Evolutionary conservation across 371 early-diverging fungal species (phyloP), one percentile per base, ranked within the genome.

Genomic region (Smittium culicis): DNA sequence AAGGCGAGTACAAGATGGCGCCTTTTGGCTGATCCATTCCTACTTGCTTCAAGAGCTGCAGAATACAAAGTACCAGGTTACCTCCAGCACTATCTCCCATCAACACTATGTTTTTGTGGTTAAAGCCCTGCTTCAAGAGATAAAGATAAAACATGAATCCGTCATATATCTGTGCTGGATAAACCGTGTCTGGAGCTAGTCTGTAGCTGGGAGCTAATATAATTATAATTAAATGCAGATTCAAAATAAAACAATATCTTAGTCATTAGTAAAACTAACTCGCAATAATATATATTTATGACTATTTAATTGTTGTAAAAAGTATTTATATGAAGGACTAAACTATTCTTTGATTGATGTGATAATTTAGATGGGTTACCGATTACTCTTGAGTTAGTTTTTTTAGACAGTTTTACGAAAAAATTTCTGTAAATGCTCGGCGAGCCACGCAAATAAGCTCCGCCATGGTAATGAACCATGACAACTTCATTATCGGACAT

Each of bases 61-160:
- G 17, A 1, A 69, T 32, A 1, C 59, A 63, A 29, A 74, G 27
- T 1, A 69, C 70, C 1, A 77, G 70, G 27, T 85, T 83, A 8
- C 88, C 88, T 20, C 92, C 92, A 0, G 92, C 91, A 27, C 86
- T 86, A 67, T 91, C 93, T 1, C 94, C 94, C 67, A 85, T 80
- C 54, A 93, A 65, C 29, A 90, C 79, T 65, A 93, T 84, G 54
- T 86, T 81, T 30, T 80, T 74, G 0, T 85, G 84, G 57, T 82
- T 74, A 24, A 85, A 80, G 0, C 72, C 70, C 1, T 66, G 61
- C 29, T 83, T 77, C 35, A 86, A 75, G 35, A 96, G 74, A 64
- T 84, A 82, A 45, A 82, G 62, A 69, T 89, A 93, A 0, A 89
- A 85, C 29, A 85, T 80, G 30, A 88, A 77, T 45, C 83, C 86